Evolutionary conservation across 2,329 filamentous ascomycete genomes (phyloP), one percentile per base, ranked within the genome.

Genomic region (Aspergillus awamori): DNA sequence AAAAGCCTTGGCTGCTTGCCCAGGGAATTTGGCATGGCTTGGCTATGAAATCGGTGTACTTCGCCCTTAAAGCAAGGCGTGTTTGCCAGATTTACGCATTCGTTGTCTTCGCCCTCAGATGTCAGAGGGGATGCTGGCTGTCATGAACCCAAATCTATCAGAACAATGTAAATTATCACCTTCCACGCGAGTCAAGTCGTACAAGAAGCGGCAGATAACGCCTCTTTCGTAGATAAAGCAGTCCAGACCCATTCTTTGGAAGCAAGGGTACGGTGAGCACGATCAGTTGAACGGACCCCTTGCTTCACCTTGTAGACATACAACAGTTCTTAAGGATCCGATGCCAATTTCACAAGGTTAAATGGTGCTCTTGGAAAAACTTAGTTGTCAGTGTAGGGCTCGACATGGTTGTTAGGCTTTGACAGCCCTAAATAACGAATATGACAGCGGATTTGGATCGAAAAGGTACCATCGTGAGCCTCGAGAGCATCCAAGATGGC

Each of bases 201-300:
- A 51, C 47, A 28, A 51, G 15, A 8, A 8, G 8, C 3, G 8
- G 4, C 15, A n/a, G 26, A 30, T 3, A 28, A 5, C n/a, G 8
- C 7, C 13, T 26, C 33, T 30, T 20, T 13, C 11, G 47, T 17
- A 36, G 33, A 13, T 10, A 51, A 28, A 20, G 13, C 26, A 20
- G 47, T 26, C 47, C n/a, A 51, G 47, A 33, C 30, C 15, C 47
- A 51, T 51, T 33, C 5, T 30, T 33, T 2, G 15, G 20, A 51
- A 11, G 47, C 47, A 51, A 51, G 47, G 47, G 26, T 17, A 33
- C 2, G 33, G 30, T 17, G 15, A 51, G 47, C 24, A 30, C 24
- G 47, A 33, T 51, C 47, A 51, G 26, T 51, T 51, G 47, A 30
- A 51, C 47, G 8, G 15, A 10, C 47, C 47, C 47, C 47, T 51